Percentiles rank a stretch among this genome's conserved stretches.
phyloP scores from a whole-genome alignment of 1,139 yeast species.

The Geotrichum fermentans region DNA sequence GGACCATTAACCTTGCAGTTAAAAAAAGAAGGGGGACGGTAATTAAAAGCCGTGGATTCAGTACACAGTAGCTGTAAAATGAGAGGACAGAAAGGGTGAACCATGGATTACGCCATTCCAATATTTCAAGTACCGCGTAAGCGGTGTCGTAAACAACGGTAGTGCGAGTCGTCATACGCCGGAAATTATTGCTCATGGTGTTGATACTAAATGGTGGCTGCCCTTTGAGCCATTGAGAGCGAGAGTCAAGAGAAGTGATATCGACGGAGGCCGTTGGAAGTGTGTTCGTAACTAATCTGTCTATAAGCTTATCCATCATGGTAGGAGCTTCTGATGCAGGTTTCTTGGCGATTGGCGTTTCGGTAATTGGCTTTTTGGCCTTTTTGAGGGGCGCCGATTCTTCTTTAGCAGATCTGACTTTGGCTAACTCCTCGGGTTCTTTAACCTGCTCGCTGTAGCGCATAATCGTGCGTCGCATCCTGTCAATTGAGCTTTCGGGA shows the following conservation, averaged over 20 bases:
- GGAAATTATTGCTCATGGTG: conserved; percentile 63
- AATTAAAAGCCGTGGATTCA: conserved; percentile 57
- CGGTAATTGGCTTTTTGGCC: not conserved
- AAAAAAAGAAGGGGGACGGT: conserved; percentile 52
- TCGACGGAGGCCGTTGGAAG: conserved; percentile 55
- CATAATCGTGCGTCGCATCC: conserved; percentile 10
- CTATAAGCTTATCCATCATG: conserved; percentile 62
- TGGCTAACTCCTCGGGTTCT: not conserved
- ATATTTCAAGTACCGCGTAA: conserved; percentile 48
- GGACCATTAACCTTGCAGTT: conserved; percentile 57
- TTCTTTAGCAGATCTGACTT: not conserved
- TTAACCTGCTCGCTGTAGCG: conserved; percentile 4
- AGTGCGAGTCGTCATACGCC: conserved; percentile 59
- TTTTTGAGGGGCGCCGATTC: not conserved
- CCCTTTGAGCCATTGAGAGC: conserved; percentile 46
- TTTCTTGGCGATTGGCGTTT: not conserved
- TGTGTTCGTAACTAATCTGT: conserved; percentile 62
- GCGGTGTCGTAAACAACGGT: conserved; percentile 45
- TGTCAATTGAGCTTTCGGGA: conserved; percentile 3
- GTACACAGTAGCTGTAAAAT: conserved; percentile 52
- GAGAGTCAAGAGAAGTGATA: conserved; percentile 30
- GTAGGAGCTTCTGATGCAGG: conserved; percentile 9
- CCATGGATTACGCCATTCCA: conserved; percentile 62
- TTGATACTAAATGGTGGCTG: conserved; percentile 70
- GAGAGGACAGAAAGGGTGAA: conserved; percentile 58